Percentiles rank a stretch among this genome's conserved stretches.
These are phyloP conservation scores for Geotrichum restrictum DNA, from an alignment of 1,139 yeast species.

Conservation along the genomic window DNA sequence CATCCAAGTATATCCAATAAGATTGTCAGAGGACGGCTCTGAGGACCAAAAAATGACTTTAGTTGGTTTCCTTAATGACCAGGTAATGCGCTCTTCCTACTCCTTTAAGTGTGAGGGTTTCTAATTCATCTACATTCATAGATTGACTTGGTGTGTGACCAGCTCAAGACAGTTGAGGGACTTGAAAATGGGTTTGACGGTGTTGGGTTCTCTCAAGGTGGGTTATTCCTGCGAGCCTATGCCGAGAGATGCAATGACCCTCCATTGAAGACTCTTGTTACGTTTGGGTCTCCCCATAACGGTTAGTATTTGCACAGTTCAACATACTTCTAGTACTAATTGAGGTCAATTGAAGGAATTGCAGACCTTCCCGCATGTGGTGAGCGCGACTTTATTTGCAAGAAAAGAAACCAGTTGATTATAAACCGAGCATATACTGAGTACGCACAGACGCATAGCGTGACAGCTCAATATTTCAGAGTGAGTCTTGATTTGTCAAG, in stretches of 20 bases:
- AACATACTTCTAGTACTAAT: background rate
- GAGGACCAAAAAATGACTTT: slow-evolving; percentile 55
- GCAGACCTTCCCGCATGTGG: slow-evolving; percentile 64
- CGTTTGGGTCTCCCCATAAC: slow-evolving; percentile 81
- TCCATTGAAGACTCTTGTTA: slow-evolving; percentile 52
- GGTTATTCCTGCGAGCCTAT: slow-evolving; percentile 63
- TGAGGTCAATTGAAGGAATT: slow-evolving; percentile 35
- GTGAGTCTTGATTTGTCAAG: slow-evolving; percentile 18
- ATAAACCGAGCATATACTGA: slow-evolving; percentile 60
- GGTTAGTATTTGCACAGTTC: slow-evolving; percentile 41
- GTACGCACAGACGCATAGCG: slow-evolving; percentile 52
- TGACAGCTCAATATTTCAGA: slow-evolving; percentile 77
- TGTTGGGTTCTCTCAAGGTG: slow-evolving; percentile 82
- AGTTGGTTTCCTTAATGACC: slow-evolving; percentile 57
- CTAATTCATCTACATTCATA: background rate
- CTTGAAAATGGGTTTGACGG: slow-evolving; percentile 61
- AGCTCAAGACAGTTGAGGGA: slow-evolving; percentile 43
- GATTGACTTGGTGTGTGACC: slow-evolving; percentile 43
- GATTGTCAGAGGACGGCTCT: slow-evolving; percentile 48
- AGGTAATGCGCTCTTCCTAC: slow-evolving; percentile 38
- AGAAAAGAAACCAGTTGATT: slow-evolving; percentile 51
- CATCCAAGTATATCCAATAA: slow-evolving; percentile 51
- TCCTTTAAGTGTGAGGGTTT: background rate
- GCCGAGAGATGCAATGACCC: slow-evolving; percentile 54
- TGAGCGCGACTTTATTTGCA: slow-evolving; percentile 59